Base-by-base conservation (phyloP, 2,329 filamentous ascomycete genomes). In the Phaeosphaeria sp. region DNA sequence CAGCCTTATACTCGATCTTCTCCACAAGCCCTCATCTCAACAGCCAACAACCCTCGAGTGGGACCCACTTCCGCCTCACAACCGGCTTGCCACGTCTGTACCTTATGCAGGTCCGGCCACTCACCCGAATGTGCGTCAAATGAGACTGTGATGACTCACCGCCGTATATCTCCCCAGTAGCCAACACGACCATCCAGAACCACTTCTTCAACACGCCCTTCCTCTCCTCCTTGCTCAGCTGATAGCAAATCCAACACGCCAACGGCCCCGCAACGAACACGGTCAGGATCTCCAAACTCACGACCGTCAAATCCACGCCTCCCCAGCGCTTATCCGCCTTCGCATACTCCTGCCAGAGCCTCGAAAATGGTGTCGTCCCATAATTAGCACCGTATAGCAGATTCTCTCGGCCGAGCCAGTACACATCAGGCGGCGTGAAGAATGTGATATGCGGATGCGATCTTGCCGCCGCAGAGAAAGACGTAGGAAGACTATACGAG, bases 281-380 rank as follows among this genome's bases (percentile, higher is more conserved):
- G 0, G 87, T 89, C 72, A 89, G 72, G 15, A 89, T 60, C 73
- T 89, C 87, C 56, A 89, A 68, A 44, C 81, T 83, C 48, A 89
- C 81, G 36, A 89, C 82, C 1, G 80, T 85, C 56, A 87, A 59
- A 69, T 89, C 87, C 9, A 82, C 82, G 6, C 80, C 83, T 9
- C 82, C 84, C 87, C 87, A 89, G 60, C 87, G 78, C 60, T 77
- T 78, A 71, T 89, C 87, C 20, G 87, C 87, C 72, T 87, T 87
- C 5, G 85, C 86, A 72, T 89, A 89, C 74, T 89, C 87, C 74
- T 86, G 84, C 87, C 87, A 89, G 57, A 89, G 73, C 49, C 81
- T 78, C 46, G 83, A 83, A 55, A 83, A 82, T 13, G 83, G 82
- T 4, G 79, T 79, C 0, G 74, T 78, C 2, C 86, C 86, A 65